Conservation (phyloP, 495 filamentous ascomycete genomes). For the Pyrenula aspistea region DNA sequence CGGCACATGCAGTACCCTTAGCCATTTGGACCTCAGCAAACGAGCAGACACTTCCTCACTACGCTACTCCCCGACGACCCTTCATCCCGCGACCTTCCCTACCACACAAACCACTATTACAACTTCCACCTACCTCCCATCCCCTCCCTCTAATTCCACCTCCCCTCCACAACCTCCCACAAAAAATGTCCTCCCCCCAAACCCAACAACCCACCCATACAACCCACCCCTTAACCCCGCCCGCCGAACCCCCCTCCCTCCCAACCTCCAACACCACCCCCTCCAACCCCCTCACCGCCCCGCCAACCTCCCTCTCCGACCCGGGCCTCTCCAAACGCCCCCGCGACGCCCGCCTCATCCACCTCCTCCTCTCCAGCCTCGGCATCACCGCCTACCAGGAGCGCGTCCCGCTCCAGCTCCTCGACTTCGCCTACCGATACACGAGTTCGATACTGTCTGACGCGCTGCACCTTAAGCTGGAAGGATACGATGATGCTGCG, state of each 20-base stretch:
- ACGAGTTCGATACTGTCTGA: conserved; percentile 39
- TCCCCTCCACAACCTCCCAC: no score
- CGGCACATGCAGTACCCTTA: no score
- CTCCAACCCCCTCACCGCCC: conserved; percentile 27
- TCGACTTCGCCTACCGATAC: conserved; percentile 94
- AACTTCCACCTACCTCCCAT: no score
- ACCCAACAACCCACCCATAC: conserved; percentile 16
- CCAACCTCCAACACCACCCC: conserved; percentile 10
- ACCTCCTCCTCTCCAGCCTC: conserved; percentile 77
- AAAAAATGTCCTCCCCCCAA: conserved; percentile 37
- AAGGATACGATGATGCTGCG: conserved; percentile 32
- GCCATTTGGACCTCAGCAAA: no score
- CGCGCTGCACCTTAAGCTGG: conserved; percentile 37
- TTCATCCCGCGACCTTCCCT: no score
- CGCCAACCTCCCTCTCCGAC: conserved; percentile 47
- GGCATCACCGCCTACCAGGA: conserved; percentile 87
- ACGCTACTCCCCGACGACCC: no score
- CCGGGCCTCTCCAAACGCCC: conserved; percentile 58
- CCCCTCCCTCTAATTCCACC: no score
- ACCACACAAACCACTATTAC: no score
- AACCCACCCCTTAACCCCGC: conserved; percentile 32
- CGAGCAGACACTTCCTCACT: no score
- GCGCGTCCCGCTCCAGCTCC: conserved; percentile 83
- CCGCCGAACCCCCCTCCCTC: conserved; percentile 24
- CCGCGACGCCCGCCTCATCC: conserved; percentile 81